phyloP scores from a whole-genome alignment of 2,329 filamentous ascomycete species.

The Neobulgaria alba region DNA sequence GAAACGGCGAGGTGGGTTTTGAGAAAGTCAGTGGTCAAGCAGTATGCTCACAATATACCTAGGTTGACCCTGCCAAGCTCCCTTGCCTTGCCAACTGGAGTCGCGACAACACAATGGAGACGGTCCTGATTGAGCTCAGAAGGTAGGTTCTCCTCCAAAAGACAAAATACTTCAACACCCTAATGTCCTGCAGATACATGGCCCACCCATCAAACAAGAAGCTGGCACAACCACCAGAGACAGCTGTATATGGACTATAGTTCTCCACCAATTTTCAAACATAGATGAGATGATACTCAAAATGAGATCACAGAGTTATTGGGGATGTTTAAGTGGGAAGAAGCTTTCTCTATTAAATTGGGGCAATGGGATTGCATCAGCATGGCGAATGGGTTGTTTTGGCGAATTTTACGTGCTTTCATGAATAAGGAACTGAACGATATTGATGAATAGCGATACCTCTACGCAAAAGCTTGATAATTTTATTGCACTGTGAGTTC shows the following conservation, averaged over 20 bases:
- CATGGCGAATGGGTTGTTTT: slow-evolving; percentile 27
- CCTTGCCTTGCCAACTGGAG: slow-evolving; percentile 86
- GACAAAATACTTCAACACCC: slow-evolving; percentile 21
- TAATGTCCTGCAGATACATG: slow-evolving; percentile 63
- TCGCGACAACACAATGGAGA: slow-evolving; percentile 91
- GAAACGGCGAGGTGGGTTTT: slow-evolving; percentile 58
- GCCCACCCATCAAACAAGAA: slow-evolving; percentile 88
- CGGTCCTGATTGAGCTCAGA: slow-evolving; percentile 76
- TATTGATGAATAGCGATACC: slow-evolving; percentile 3
- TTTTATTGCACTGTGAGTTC: too few relatives aligned
- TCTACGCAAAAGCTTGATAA: too few relatives aligned
- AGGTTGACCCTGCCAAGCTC: slow-evolving; percentile 77
- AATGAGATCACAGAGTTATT: not conserved
- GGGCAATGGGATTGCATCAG: slow-evolving; percentile 26
- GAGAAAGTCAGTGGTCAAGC: not conserved
- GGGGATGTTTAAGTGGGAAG: not conserved
- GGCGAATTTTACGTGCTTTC: slow-evolving; percentile 12
- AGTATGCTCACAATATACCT: not conserved
- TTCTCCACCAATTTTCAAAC: too few relatives aligned
- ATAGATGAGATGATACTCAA: slow-evolving; percentile 3
- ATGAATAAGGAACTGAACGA: slow-evolving; percentile 11
- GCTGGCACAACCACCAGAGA: slow-evolving; percentile 86
- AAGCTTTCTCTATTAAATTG: too few relatives aligned
- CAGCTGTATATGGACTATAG: slow-evolving; percentile 44
- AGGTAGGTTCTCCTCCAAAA: slow-evolving; percentile 41